Evolutionary conservation across 352 stramenopile species (phyloP).

Genomic region (Aphanomyces euteiches): DNA sequence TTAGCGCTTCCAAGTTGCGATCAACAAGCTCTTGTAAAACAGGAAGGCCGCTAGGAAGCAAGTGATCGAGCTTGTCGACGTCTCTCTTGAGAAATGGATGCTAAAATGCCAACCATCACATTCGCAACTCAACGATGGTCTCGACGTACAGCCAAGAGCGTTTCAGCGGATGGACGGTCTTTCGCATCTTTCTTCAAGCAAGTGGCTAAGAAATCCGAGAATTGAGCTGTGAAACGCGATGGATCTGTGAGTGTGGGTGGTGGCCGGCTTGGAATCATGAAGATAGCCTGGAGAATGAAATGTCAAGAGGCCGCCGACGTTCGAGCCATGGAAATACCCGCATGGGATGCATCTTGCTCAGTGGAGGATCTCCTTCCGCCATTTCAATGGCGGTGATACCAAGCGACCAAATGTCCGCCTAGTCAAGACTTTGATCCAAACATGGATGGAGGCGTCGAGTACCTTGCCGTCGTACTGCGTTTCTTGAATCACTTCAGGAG

Average conservation of each 20-base stretch:
- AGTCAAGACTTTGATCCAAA: background rate
- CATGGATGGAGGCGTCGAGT: background rate
- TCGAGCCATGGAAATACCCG: conserved; percentile 29
- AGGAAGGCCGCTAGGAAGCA: conserved; percentile 40
- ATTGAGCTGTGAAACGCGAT: conserved; percentile 44
- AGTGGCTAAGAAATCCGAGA: conserved; percentile 53
- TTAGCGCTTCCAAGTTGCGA: conserved; percentile 60
- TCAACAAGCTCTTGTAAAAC: conserved; percentile 70
- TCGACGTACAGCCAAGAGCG: conserved; percentile 41
- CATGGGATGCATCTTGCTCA: conserved; percentile 87
- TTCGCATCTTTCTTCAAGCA: conserved; percentile 68
- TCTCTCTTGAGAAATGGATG: conserved; percentile 66
- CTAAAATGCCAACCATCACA: background rate
- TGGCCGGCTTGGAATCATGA: conserved; percentile 68
- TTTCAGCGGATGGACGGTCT: conserved; percentile 44
- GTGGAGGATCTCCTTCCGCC: conserved; percentile 77
- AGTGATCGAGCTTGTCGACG: conserved; percentile 44
- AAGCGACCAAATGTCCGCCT: conserved; percentile 74
- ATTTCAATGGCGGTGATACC: conserved; percentile 89
- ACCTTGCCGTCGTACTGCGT: conserved; percentile 76
- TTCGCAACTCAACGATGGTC: too few relatives aligned
- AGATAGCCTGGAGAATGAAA: conserved; percentile 43
- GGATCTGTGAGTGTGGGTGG: conserved; percentile 50
- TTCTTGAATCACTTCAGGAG: conserved; percentile 87
- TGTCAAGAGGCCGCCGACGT: background rate